These are phyloP conservation scores for Davidsoniella eucalypti DNA, from an alignment of 2,329 filamentous ascomycete species.

Conservation along the genomic window DNA sequence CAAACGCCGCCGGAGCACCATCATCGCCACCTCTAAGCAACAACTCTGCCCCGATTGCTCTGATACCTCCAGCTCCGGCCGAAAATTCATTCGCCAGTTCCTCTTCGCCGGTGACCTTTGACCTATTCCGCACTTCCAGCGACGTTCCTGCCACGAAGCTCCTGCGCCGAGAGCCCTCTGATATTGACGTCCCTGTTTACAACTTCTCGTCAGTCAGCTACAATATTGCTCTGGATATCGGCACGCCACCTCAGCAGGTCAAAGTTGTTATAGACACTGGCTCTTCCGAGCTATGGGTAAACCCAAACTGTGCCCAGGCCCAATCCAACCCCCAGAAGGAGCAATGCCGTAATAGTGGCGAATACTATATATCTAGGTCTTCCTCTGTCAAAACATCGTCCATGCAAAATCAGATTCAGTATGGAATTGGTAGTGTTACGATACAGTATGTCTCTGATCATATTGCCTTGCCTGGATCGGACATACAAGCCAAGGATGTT, in stretches of 20 bases:
- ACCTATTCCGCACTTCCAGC: slow-evolving; percentile 2
- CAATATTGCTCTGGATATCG: slow-evolving; percentile 23
- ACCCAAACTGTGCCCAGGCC: slow-evolving; percentile 21
- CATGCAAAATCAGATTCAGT: slow-evolving; percentile 15
- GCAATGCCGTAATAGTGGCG: slow-evolving; percentile 12
- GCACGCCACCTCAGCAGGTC: slow-evolving; percentile 23
- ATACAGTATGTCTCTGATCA: slow-evolving; percentile 19
- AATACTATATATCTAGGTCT: slow-evolving; percentile 15
- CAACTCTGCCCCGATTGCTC: slow-evolving; percentile 1
- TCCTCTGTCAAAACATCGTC: slow-evolving; percentile 14
- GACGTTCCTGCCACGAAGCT: slow-evolving; percentile 4
- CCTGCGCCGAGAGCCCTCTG: slow-evolving; percentile 11
- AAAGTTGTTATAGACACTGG: slow-evolving; percentile 27
- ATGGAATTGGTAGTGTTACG: slow-evolving; percentile 19
- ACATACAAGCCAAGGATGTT: slow-evolving; percentile 16
- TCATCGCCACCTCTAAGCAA: neutral
- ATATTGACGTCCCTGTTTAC: slow-evolving; percentile 13
- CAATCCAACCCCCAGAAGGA: slow-evolving; percentile 11
- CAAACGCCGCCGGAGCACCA: slow-evolving; percentile 3
- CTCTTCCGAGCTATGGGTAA: slow-evolving; percentile 27
- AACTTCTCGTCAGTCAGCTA: slow-evolving; percentile 20
- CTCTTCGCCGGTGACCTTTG: slow-evolving; percentile 5
- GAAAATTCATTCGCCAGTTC: neutral
- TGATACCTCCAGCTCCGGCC: neutral
- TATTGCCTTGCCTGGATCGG: slow-evolving; percentile 17